Evolutionary conservation across 1,284 basidiomycete species (phyloP).

Genomic region (Phylloporus gajari): DNA sequence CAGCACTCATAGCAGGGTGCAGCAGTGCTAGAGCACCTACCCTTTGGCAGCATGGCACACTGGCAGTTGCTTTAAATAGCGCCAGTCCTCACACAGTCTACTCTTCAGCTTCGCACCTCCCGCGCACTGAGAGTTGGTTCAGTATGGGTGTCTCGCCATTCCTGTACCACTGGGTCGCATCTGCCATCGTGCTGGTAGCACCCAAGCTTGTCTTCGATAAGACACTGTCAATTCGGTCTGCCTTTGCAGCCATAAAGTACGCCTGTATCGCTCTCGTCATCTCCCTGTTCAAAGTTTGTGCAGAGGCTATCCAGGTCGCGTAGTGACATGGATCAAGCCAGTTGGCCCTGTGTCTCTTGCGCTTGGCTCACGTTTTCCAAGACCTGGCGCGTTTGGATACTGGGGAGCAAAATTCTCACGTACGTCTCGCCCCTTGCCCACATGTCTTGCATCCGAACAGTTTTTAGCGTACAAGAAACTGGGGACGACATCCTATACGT

Average conservation of each 20-base stretch:
- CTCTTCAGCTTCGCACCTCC: too few species aligned
- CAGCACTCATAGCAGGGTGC: too few species aligned
- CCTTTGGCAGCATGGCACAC: too few species aligned
- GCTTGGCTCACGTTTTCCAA: constrained; percentile 46
- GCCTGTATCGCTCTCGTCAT: not conserved
- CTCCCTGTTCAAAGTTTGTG: not conserved
- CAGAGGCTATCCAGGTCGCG: constrained; percentile 36
- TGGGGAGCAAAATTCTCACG: constrained; percentile 48
- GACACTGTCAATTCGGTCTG: constrained; percentile 19
- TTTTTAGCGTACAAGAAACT: constrained; percentile 48
- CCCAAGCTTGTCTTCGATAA: constrained; percentile 25
- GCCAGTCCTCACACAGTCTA: too few species aligned
- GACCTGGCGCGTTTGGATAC: constrained; percentile 44
- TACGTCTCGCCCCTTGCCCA: constrained; percentile 27
- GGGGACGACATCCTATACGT: constrained; percentile 50
- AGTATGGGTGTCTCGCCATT: constrained; percentile 23
- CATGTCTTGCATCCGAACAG: not conserved
- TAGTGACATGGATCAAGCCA: constrained; percentile 46
- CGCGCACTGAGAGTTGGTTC: too few species aligned
- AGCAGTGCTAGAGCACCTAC: too few species aligned
- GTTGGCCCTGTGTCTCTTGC: constrained; percentile 39
- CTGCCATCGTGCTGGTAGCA: constrained; percentile 16
- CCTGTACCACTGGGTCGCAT: constrained; percentile 22
- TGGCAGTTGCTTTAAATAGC: too few species aligned
- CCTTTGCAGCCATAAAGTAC: constrained; percentile 38